phyloP scores from a whole-genome alignment of 441 rosid species.

The Erodium texanum region DNA sequence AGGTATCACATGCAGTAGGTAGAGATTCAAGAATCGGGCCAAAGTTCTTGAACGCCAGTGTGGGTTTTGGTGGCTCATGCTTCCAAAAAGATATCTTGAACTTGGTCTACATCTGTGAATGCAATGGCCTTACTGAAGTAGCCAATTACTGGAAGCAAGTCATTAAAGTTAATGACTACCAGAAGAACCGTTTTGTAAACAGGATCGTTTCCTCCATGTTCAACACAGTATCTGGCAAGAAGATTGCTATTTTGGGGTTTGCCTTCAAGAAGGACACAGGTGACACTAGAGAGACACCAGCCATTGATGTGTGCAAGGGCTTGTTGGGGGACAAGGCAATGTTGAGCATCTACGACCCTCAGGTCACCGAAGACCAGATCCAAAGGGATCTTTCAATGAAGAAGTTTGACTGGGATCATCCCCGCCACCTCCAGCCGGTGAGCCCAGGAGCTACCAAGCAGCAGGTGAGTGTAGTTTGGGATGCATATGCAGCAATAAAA shows the following conservation, averaged over 20 bases:
- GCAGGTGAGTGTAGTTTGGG: conserved; percentile 67
- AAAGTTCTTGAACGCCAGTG: conserved; percentile 81
- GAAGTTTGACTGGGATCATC: conserved; percentile 95
- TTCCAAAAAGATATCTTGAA: conserved; percentile 88
- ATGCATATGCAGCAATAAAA: conserved; percentile 77
- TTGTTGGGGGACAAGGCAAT: conserved; percentile 80
- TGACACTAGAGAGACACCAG: conserved; percentile 91
- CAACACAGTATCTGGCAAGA: conserved; percentile 76
- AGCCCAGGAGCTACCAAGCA: conserved; percentile 53
- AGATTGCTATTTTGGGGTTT: conserved; percentile 74
- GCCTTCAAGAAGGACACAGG: conserved; percentile 98
- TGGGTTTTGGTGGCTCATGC: conserved; percentile 93
- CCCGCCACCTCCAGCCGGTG: conserved; percentile 81
- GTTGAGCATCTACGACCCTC: conserved; percentile 89
- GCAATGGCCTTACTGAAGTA: conserved; percentile 89
- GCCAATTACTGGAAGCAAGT: conserved; percentile 96
- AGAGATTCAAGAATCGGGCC: conserved; percentile 80
- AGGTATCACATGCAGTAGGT: conserved; percentile 75
- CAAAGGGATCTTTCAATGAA: conserved; percentile 87
- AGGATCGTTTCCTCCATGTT: conserved; percentile 91
- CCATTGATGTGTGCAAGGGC: conserved; percentile 94
- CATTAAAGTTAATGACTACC: conserved; percentile 87
- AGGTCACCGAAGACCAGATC: conserved; percentile 85
- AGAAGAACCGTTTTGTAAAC: conserved; percentile 79
- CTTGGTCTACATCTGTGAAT: conserved; percentile 83